phyloP scores from a whole-genome alignment of 148 eudicot species.

The Limonium bicolor region DNA sequence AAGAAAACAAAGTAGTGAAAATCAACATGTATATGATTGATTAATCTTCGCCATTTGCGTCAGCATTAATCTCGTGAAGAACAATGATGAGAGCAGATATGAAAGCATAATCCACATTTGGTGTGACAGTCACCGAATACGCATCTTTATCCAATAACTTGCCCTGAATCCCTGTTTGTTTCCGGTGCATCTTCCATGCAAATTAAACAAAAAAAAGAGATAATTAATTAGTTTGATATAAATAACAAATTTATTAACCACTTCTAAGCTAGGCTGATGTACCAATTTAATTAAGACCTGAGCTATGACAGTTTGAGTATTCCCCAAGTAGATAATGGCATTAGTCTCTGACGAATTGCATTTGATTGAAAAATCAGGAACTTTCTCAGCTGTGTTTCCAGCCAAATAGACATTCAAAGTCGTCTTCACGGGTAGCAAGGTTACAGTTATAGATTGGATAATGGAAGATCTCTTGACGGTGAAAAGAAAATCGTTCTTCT shows the following conservation, averaged over 20 bases:
- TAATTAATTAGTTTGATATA: too few relatives aligned
- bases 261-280: too few relatives aligned
- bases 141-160: slow-evolving; percentile 13
- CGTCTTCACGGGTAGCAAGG: too few relatives aligned
- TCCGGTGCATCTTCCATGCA: slow-evolving; percentile 19
- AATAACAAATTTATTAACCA: too few relatives aligned
- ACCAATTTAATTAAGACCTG: too few relatives aligned
- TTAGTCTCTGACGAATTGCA: slow-evolving; percentile 16
- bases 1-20: too few relatives aligned
- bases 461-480: slow-evolving; percentile 12
- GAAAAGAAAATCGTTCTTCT: slow-evolving; percentile 10
- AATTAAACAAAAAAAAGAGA: too few relatives aligned
- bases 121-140: slow-evolving; percentile 17
- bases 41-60: not conserved
- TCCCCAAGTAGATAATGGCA: slow-evolving; percentile 14
- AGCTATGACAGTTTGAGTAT: slow-evolving; percentile 16
- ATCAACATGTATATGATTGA: too few relatives aligned
- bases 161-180: slow-evolving; percentile 6
- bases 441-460: too few relatives aligned
- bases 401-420: slow-evolving; percentile 18
- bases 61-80: slow-evolving; percentile 14
- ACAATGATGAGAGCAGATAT: slow-evolving; percentile 17
- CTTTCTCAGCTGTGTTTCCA: slow-evolving; percentile 6
- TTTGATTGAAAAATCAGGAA: slow-evolving; percentile 13
- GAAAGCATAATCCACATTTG: slow-evolving; percentile 23